Evolutionary conservation across 2,329 filamentous ascomycete species (phyloP), one percentile per base, ranked within the genome.

Genomic region (Paecilomyces niveus): DNA sequence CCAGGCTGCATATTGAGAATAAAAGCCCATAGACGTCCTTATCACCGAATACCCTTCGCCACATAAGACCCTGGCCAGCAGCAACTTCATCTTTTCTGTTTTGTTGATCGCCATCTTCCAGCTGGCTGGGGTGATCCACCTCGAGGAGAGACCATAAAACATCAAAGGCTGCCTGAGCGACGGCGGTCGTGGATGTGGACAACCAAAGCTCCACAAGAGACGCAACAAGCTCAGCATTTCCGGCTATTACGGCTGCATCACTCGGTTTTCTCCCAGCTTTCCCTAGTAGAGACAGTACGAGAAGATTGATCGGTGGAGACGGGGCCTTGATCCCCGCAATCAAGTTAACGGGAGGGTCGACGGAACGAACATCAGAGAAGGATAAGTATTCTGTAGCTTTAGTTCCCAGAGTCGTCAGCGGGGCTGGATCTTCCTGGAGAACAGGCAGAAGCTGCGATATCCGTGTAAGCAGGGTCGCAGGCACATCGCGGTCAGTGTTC

Each of bases 21-120:
- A 87, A 74, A 7, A 80, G 72, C 1, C 74, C 75, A 63, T 85
- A 85, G 6, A 87, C 78, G 64, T 85, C 79, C 59, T 76, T 79
- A 62, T 87, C 85, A 2, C 78, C 77, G 64, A 88, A 87, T 0
- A 87, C 63, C 18, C 85, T 80, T 65, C 83, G 81, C 85, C 84
- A 87, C 65, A 88, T 75, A 1, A 85, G 71, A 0, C 80, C 81
- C 62, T 82, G 80, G 3, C 80, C 79, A 65, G 60, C 63, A 55
- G 64, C 65, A 7, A 58, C 56, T 11, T 67, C 66, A 35, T 67
- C 64, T 8, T 57, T 53, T 2, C 59, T 60, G 52, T 62, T 58
- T 3, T 63, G 59, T 51, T 64, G 55, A 59, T 65, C 67, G 15
- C 62, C 64, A 55, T 65, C 67, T 59, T 73, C 67, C 55, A 67